Evolutionary conservation across 169 alveolate genomes (phyloP), one percentile per base, ranked within the genome.

Genomic region (Theileria orientalis): DNA sequence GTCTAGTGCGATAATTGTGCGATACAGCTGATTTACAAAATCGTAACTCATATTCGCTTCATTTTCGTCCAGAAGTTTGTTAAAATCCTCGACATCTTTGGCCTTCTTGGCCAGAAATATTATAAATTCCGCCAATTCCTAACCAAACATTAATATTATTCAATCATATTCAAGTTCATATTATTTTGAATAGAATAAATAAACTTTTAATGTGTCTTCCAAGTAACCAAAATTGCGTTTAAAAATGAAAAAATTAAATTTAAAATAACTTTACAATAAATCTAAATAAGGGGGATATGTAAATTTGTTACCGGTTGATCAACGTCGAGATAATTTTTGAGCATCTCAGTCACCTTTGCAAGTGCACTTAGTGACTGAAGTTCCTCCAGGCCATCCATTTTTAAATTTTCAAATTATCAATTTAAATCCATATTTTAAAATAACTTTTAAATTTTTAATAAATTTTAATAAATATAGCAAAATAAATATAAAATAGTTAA

Each of bases 121-220:
- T 9, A 72, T 63, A 61, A 80, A 80, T 8, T 80, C 88, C n/a
- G 68, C 88, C 19, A 80, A 62, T 30, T 80, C 88, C 88, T 80
- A 56, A 25, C n/a, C n/a, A n/a, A n/a, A n/a, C 5, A 19, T 8
- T 1, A 41, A 2, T 21, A 42, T 41, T 29, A 61, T 0, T 19
- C n/a, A 11, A 8, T 3, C 1, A 1, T 33, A 41, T 27, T 14
- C 19, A 30, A 0, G 68, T 35, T 16, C 21, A 63, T 63, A 25
- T 9, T 54, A 25, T 21, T 9, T 21, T 13, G 42, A 54, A 54
- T 13, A 25, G 16, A 42, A 16, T 42, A 42, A 42, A 14, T 42
- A 42, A 16, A 16, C n/a, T n/a, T n/a, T n/a, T n/a, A n/a, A n/a
- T n/a, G n/a, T 13, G 13, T 42, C 52, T 16, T 42, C 23, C 52